These are phyloP conservation scores for Nakataea oryzae DNA, from an alignment of 2,329 filamentous ascomycete genomes.

Conservation along the genomic window DNA sequence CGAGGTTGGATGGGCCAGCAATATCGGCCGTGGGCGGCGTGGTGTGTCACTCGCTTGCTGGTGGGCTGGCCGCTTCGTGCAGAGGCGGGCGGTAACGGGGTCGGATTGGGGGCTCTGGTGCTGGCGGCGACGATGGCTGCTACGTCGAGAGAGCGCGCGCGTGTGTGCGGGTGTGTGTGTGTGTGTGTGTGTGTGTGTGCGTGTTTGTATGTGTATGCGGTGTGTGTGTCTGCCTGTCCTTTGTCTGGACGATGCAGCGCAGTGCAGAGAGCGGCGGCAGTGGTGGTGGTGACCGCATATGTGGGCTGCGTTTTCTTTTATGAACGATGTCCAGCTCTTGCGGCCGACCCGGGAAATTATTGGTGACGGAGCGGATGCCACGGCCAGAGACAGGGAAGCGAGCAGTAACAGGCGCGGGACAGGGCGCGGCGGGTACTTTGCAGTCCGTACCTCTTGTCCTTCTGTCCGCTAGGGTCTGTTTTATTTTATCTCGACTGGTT, in stretches of 20 bases:
- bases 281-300: neutral
- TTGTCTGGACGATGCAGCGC: neutral
- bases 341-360: slow-evolving; percentile 14
- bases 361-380: slow-evolving; percentile 12
- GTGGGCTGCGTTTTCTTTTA: slow-evolving; percentile 8
- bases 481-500: no score
- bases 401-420: neutral
- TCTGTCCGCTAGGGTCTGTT: neutral
- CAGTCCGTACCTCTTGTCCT: neutral
- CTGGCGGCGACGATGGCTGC: neutral
- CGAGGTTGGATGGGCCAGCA: neutral
- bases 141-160: no score
- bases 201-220: neutral
- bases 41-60: neutral
- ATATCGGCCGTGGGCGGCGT: neutral
- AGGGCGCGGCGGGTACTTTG: neutral
- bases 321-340: slow-evolving; percentile 5
- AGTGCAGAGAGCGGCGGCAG: neutral
- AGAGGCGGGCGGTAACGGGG: neutral
- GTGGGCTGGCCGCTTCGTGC: neutral
- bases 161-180: neutral
- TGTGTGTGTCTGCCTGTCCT: no score
- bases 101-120: neutral
- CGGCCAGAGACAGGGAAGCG: slow-evolving; percentile 4
- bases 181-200: neutral